Percentiles rank a stretch among this genome's conserved stretches.
Conservation (phyloP, 495 filamentous ascomycete species). For the Neurospora sp. region DNA sequence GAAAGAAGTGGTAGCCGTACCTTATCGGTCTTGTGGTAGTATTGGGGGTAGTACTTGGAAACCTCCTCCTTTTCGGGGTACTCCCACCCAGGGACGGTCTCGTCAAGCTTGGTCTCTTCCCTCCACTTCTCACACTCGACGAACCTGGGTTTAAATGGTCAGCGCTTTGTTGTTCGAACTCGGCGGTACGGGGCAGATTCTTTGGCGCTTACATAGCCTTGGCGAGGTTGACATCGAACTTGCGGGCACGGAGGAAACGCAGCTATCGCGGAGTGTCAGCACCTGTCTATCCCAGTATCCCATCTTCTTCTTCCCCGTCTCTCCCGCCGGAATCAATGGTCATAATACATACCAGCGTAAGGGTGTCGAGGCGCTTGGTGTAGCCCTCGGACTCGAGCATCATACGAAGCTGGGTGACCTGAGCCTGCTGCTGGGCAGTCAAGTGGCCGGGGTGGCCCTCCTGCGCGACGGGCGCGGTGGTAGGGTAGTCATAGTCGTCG, state of each 20-base stretch:
- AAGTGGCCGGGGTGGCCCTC: constrained; percentile 83
- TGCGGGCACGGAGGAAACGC: constrained; percentile 84
- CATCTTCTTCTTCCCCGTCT: background rate
- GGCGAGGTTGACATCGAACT: constrained; percentile 76
- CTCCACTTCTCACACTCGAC: constrained; percentile 85
- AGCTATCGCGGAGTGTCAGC: constrained; percentile 39
- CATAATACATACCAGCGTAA: constrained; percentile 58
- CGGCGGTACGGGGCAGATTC: background rate
- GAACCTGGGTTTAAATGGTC: constrained; percentile 53
- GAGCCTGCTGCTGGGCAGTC: constrained; percentile 78
- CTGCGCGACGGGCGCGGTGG: constrained; percentile 54
- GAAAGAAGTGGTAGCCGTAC: constrained; percentile 31
- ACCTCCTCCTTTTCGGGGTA: constrained; percentile 82
- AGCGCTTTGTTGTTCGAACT: constrained; percentile 6
- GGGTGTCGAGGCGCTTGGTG: constrained; percentile 77
- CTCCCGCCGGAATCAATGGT: background rate
- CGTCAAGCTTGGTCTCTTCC: constrained; percentile 68
- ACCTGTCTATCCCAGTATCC: background rate
- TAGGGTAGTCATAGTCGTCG: constrained; percentile 92
- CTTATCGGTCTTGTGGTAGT: constrained; percentile 99
- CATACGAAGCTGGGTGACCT: constrained; percentile 73
- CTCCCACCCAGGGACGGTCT: constrained; percentile 69
- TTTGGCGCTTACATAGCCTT: constrained; percentile 66
- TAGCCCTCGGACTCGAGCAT: constrained; percentile 77
- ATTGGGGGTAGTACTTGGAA: constrained; percentile 93